phyloP scores from a whole-genome alignment of 306 rosid species.

The Pyrus pyrifolia region DNA sequence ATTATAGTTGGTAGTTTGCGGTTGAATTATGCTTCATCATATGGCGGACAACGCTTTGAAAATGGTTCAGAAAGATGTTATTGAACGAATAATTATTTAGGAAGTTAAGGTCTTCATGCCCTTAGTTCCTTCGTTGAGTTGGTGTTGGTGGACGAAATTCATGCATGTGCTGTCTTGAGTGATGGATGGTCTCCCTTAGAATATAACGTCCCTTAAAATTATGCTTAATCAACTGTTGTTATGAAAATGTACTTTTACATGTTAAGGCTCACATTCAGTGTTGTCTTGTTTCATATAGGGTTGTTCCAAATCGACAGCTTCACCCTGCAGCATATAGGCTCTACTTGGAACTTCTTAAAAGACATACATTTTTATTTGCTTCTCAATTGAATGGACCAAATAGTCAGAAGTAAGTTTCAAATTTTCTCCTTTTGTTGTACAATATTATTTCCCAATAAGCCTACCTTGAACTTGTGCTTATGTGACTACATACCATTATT shows the following conservation, averaged over 20 bases:
- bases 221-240: too few species aligned
- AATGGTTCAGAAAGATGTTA: neutral
- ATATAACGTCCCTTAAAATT: too few species aligned
- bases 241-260: neutral
- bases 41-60: neutral
- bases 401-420: slow-evolving; percentile 54
- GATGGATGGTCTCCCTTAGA: too few species aligned
- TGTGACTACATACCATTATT: neutral
- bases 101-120: neutral
- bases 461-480: neutral
- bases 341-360: slow-evolving; percentile 71
- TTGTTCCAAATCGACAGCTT: slow-evolving; percentile 54
- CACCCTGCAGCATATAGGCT: slow-evolving; percentile 70
- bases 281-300: slow-evolving; percentile 37
- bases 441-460: neutral
- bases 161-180: neutral
- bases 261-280: slow-evolving; percentile 6
- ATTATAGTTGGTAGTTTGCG: neutral
- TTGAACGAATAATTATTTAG: neutral
- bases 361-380: slow-evolving; percentile 33
- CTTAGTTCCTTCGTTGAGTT: neutral
- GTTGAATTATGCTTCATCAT: neutral
- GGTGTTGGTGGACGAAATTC: neutral
- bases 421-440: slow-evolving; percentile 1
- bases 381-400: slow-evolving; percentile 41